Base-by-base conservation (phyloP, 169 alveolate genomes). In the Miamiensis avidus region DNA sequence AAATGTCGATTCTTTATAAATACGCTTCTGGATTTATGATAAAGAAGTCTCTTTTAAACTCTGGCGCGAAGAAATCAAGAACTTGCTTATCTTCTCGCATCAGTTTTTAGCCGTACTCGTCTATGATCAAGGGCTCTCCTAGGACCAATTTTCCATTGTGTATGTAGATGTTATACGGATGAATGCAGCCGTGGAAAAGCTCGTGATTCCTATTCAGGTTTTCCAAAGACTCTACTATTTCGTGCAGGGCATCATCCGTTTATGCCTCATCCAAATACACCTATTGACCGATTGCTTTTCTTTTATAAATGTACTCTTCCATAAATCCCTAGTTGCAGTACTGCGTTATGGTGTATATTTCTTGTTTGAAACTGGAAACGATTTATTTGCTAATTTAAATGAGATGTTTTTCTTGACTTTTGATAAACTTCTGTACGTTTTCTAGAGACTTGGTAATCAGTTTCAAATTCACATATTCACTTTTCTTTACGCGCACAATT, bases 61-160 rank as follows among this genome's bases (percentile, higher is more conserved):
- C 82, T 31, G 82, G 82, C 16, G 82, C 82, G 64, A 77, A 77
- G 25, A 33, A 77, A 33, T 77, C 82, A 30, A 77, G 28, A 29
- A 33, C 64, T 33, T 77, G 33, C 33, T 33, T 33, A 33, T 77
- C 33, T 33, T 77, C 82, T 77, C 33, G 11, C 31, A 77, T 32
- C n/a, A 25, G 31, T 77, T 77, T 33, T n/a, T 77, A 64, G 25
- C 74, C 33, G 27, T 27, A 33, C 29, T 69, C 33, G n/a, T 69
- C 33, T 27, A 77, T 77, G 27, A 77, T 77, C 33, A 77, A n/a
- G n/a, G 82, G 82, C 34, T 77, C 82, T 20, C 82, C 82, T 32
- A 77, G 31, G 25, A 33, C 33, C 0, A 77, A 28, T 69, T 33
- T 77, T 32, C 82, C 82, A 31, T 77, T n/a, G 27, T 77, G 74